Evolutionary conservation across 2,329 filamentous ascomycete species (phyloP).

Genomic region (Phialophora tarda): DNA sequence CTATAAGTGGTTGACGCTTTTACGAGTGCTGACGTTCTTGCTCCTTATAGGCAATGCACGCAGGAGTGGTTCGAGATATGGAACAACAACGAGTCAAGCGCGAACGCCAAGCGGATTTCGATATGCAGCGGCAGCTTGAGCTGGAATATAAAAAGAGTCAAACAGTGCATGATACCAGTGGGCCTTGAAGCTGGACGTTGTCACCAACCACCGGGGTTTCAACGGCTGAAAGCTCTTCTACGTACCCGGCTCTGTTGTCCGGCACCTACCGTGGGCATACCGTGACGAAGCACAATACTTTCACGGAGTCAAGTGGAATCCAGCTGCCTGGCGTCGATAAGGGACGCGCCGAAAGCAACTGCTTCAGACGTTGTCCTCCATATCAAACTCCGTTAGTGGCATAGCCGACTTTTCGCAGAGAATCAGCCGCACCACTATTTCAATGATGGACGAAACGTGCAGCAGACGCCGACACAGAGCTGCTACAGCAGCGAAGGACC

Average conservation of each 20-base stretch:
- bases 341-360: not conserved
- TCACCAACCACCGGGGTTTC: not conserved
- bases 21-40: not conserved
- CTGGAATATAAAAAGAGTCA: constrained; percentile 90
- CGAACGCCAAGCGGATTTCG: constrained; percentile 92
- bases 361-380: not conserved
- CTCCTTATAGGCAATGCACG: constrained; percentile 79
- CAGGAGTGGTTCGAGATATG: constrained; percentile 90
- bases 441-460: not conserved
- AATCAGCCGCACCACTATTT: not conserved
- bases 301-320: not conserved
- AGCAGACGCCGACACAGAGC: not conserved
- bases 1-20: not conserved
- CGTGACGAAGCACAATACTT: not conserved
- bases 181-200: constrained; percentile 20
- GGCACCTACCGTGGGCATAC: not conserved
- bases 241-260: not conserved
- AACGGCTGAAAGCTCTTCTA: not conserved
- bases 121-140: constrained; percentile 84
- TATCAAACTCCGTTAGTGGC: not conserved
- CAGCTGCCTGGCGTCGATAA: not conserved
- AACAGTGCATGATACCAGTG: constrained; percentile 60
- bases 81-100: constrained; percentile 89
- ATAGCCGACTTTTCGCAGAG: not conserved
- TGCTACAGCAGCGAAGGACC: not conserved